Base-by-base conservation (phyloP, 495 filamentous ascomycete species). In the Letharia columbiana region DNA sequence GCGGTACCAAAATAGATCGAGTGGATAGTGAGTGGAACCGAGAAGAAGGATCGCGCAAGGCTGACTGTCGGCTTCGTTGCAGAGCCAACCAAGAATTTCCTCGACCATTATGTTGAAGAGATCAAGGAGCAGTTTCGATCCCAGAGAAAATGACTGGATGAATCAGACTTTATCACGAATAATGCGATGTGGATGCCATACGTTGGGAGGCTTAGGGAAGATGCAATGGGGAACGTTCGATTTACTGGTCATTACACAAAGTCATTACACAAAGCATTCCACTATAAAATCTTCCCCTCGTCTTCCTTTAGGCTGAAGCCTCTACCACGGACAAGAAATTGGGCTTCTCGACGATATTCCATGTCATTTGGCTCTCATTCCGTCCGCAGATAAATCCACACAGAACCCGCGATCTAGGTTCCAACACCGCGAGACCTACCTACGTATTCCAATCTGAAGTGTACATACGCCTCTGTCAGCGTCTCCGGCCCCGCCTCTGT, bases 41-140 rank as follows among this genome's bases (percentile, higher is more conserved):
- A 60, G 50, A 52, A 40, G 44, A n/a, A 40, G 44, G 20, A 23
- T 23, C 31, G 45, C 31, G 23, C 39, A 56, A 33, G 50, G 61
- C 59, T 61, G 12, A 50, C 37, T 57, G n/a, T 17, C 50, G 45
- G 69, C 45, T 61, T 52, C 23, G 31, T 64, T 66, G 18, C 60
- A 73, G 76, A 71, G 68, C 63, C 69, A 71, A 52, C 18, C 73
- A 61, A 78, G 72, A 69, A 77, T 58, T 88, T 87, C 69, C 31
- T 85, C 13, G 66, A 77, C 41, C 79, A 82, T 65, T 87, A 84
- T 72, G 75, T 79, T 63, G 83, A 87, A 65, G 85, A 87, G 70
- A 74, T 87, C 60, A 82, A 81, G 70, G 78, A 86, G 57, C 82
- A 85, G 64, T 73, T 84, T 45, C 79, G 82, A 42, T 70, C 74